Evolutionary conservation across 2,329 filamentous ascomycete species (phyloP).

Genomic region (Xylaria sp.): DNA sequence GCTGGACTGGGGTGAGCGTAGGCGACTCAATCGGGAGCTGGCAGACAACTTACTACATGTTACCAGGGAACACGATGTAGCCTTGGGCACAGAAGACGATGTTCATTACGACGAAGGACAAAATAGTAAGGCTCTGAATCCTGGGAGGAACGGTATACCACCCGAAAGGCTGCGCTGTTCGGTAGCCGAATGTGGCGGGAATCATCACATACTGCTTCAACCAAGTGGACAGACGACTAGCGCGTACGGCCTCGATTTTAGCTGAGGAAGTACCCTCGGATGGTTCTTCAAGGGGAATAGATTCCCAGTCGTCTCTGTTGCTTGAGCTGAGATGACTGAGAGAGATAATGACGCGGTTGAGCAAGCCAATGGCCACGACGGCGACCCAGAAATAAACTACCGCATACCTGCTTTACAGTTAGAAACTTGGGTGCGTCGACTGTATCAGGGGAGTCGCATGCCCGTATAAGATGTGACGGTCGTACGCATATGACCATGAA

Average conservation of each 20-base stretch:
- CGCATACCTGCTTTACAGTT: conserved; percentile 28
- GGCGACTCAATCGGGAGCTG: neutral
- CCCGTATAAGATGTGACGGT: conserved; percentile 43
- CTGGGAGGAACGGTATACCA: conserved; percentile 50
- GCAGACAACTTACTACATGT: conserved; percentile 43
- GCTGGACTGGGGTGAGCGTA: conserved; percentile 30
- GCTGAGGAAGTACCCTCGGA: conserved; percentile 3
- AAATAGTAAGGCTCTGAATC: conserved; percentile 46
- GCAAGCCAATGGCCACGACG: conserved; percentile 42
- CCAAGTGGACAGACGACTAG: conserved; percentile 27
- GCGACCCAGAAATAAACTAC: conserved; percentile 46
- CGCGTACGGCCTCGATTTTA: neutral
- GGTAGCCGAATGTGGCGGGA: conserved; percentile 48
- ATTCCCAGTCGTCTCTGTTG: conserved; percentile 8
- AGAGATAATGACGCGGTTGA: conserved; percentile 33
- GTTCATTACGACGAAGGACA: conserved; percentile 44
- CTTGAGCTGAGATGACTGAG: neutral
- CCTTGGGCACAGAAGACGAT: conserved; percentile 41
- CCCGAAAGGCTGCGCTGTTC: conserved; percentile 46
- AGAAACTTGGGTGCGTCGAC: neutral
- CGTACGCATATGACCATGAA: conserved; percentile 39
- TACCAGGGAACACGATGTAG: conserved; percentile 42
- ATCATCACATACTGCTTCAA: conserved; percentile 39
- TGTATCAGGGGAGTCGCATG: conserved; percentile 1
- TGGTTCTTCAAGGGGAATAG: conserved; percentile 1